phyloP scores from a whole-genome alignment of 192 early-diverging fungal species.

The Podila clonocystis region DNA sequence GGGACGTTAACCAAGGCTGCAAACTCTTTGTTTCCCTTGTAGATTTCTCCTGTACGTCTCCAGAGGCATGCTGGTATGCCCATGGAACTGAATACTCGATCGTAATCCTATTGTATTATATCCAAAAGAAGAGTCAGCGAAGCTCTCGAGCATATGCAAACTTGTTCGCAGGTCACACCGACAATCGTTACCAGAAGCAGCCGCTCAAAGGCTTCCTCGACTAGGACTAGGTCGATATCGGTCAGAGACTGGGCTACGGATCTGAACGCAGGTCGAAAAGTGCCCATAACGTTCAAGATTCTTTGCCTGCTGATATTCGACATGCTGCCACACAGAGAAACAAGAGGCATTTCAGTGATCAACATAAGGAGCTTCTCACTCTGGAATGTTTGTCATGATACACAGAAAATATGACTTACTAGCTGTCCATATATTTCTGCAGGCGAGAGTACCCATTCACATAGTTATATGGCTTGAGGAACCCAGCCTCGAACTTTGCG shows the following conservation, averaged over 20 bases:
- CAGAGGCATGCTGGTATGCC: slow-evolving; percentile 96
- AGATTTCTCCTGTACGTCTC: slow-evolving; percentile 97
- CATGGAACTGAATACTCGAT: slow-evolving; percentile 94
- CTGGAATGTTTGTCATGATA: not conserved
- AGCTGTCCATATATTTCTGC: slow-evolving; percentile 90
- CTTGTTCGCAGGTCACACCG: too few relatives aligned
- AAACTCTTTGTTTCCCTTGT: slow-evolving; percentile 96
- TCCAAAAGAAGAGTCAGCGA: not conserved
- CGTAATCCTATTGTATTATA: slow-evolving; percentile 75
- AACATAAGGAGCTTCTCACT: not conserved
- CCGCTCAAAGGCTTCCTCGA: slow-evolving; percentile 96
- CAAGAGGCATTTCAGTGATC: not conserved
- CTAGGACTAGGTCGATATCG: slow-evolving; percentile 93
- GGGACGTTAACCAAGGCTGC: slow-evolving; percentile 87
- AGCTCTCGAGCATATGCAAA: too few relatives aligned
- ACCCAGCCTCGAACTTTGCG: slow-evolving; percentile 95
- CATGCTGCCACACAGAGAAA: slow-evolving; percentile 59
- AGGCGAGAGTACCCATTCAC: slow-evolving; percentile 90
- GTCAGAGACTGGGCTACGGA: slow-evolving; percentile 88
- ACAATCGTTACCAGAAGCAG: slow-evolving; percentile 69
- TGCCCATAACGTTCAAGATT: slow-evolving; percentile 88
- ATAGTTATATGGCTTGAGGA: slow-evolving; percentile 98
- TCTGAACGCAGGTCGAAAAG: slow-evolving; percentile 90
- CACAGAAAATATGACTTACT: slow-evolving; percentile 52
- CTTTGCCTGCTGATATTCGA: slow-evolving; percentile 73